Evolutionary conservation across 2,329 filamentous ascomycete genomes (phyloP).

Genomic region (Didymella exigua): DNA sequence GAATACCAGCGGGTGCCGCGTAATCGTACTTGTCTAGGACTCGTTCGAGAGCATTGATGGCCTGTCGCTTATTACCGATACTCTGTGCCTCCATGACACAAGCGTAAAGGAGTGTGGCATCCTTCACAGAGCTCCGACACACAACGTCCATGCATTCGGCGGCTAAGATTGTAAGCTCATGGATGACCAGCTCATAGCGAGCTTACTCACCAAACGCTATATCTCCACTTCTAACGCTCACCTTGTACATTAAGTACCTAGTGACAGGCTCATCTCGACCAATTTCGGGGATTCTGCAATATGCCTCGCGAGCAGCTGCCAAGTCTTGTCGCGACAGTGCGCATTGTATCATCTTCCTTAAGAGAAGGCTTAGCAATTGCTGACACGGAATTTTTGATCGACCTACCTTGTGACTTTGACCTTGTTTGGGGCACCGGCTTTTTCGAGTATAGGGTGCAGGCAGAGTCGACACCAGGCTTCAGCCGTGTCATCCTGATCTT

Average conservation of each 20-base stretch:
- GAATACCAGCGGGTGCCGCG: conserved; percentile 55
- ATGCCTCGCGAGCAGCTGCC: conserved; percentile 60
- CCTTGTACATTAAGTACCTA: conserved; percentile 76
- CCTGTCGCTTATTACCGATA: conserved; percentile 65
- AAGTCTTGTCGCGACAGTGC: conserved; percentile 65
- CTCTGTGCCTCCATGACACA: conserved; percentile 79
- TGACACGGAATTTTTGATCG: background rate
- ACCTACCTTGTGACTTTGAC: conserved; percentile 69
- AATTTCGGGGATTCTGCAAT: conserved; percentile 63
- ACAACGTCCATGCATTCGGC: conserved; percentile 67
- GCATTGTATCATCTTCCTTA: conserved; percentile 75
- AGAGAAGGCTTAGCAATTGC: background rate
- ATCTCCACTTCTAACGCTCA: conserved; percentile 66
- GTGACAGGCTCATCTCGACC: conserved; percentile 68
- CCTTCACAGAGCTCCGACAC: conserved; percentile 57
- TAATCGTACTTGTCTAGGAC: conserved; percentile 64
- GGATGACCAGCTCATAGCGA: no score
- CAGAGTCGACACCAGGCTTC: conserved; percentile 75
- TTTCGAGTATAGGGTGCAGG: conserved; percentile 69
- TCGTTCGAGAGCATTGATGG: conserved; percentile 63
- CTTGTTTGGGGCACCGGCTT: conserved; percentile 68
- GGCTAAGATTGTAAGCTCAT: conserved; percentile 51
- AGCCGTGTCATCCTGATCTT: conserved; percentile 60
- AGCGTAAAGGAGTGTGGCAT: conserved; percentile 73
- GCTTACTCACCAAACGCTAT: conserved; percentile 53